Evolutionary conservation across 129 eudicot species (phyloP).

Genomic region (Oenanthe sinensis): DNA sequence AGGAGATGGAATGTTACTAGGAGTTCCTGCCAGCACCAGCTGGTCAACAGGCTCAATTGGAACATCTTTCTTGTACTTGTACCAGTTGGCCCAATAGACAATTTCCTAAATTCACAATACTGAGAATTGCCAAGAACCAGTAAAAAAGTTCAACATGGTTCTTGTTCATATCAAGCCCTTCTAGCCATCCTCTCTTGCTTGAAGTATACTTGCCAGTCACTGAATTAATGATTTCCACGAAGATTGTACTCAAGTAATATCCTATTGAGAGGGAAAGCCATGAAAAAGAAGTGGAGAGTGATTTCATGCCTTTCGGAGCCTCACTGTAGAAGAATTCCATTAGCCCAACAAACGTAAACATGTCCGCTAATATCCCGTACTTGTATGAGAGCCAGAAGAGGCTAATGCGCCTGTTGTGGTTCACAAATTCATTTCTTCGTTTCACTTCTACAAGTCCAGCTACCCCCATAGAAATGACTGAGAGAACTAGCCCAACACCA

Average conservation of each 20-base stretch:
- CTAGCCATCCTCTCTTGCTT: constrained; percentile 18
- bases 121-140: constrained; percentile 13
- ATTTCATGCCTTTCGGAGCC: constrained; percentile 18
- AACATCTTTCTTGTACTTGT: constrained; percentile 18
- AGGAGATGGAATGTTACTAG: not conserved
- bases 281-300: constrained; percentile 11
- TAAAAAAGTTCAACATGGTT: constrained; percentile 14
- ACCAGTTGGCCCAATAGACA: constrained; percentile 19
- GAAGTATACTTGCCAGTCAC: not conserved
- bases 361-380: too few species aligned
- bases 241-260: constrained; percentile 15
- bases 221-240: constrained; percentile 13
- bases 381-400: constrained; percentile 18
- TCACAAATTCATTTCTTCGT: constrained; percentile 4
- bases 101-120: constrained; percentile 9
- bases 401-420: constrained; percentile 7
- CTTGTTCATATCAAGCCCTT: constrained; percentile 7
- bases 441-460: constrained; percentile 23
- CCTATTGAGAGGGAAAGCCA: constrained; percentile 16
- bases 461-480: constrained; percentile 15
- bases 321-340: constrained; percentile 23
- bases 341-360: constrained; percentile 20
- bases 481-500: constrained; percentile 22
- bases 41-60: not conserved
- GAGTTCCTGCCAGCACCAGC: not conserved